phyloP scores from a whole-genome alignment of 371 early-diverging fungal species.

The Mucor saturninus region DNA sequence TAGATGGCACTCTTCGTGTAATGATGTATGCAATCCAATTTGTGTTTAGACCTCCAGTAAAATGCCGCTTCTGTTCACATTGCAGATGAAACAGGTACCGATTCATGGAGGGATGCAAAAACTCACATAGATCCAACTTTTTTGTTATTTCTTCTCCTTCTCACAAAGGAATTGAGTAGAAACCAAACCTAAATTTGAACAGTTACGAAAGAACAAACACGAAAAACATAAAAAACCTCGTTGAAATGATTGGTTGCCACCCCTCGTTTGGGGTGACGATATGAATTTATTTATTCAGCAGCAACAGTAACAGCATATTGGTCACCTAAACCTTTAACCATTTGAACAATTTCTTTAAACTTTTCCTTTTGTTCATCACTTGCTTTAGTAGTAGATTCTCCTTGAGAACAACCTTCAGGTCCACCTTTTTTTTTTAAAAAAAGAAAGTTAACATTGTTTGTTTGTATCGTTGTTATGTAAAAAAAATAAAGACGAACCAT shows the following conservation, averaged over 20 bases:
- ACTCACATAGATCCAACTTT: no score
- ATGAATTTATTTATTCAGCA: no score
- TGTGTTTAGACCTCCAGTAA: no score
- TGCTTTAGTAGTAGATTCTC: constrained; percentile 32
- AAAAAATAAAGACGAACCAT: constrained; percentile 31
- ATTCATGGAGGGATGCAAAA: no score
- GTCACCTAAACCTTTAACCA: constrained; percentile 31
- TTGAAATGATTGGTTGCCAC: background rate
- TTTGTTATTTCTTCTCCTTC: no score
- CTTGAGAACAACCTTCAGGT: constrained; percentile 44
- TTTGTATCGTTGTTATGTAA: background rate
- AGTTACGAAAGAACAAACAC: background rate
- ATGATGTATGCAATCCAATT: no score
- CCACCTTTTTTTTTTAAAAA: constrained; percentile 34
- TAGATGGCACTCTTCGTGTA: no score
- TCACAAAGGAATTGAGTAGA: no score
- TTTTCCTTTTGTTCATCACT: constrained; percentile 43
- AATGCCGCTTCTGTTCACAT: no score
- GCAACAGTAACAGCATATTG: constrained; percentile 29
- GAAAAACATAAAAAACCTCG: constrained; percentile 1
- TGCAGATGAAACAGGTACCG: no score
- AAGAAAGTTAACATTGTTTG: background rate
- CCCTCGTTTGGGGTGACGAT: no score
- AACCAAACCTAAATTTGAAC: no score
- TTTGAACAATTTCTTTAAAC: constrained; percentile 37